Evolutionary conservation across 495 filamentous ascomycete species (phyloP), one percentile per base, ranked within the genome.

Genomic region (Neurospora intermedia): DNA sequence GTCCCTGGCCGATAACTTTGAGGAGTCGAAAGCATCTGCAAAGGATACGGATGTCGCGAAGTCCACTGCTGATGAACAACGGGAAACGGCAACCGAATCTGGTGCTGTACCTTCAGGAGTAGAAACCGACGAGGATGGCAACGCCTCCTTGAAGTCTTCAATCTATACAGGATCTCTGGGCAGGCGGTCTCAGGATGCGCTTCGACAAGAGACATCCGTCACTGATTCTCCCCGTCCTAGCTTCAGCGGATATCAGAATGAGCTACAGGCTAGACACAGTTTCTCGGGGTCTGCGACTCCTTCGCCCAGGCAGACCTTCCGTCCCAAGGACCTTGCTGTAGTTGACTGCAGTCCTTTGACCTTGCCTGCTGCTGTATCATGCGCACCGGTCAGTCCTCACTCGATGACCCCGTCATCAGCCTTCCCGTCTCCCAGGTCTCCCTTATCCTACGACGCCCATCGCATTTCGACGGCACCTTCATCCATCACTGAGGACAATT

Each of bases 401-500:
- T 86, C 84, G 46, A 82, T 82, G 75, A 85, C 82, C 69, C 84
- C 82, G 78, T 87, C 84, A 39, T 89, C 83, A 66, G 87, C 85
- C 43, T 85, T 84, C 78, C 89, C 83, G 73, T 90, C 80, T 76
- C 90, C 81, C 75, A 87, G 82, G 77, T 90, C 80, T 74, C 88
- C 80, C 48, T 87, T 91, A 78, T 91, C 91, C 7, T 90, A 91
- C 70, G 91, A 92, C 74, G 84, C 87, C 40, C 88, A 90, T 71
- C 87, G 89, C n/a, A 86, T 92, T 43, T 91, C 89, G 23, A 93
- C 91, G 4, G 88, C 91, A 10, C 86, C 87, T 27, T 93, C 91
- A 3, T 93, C 91, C 2, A 85, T 90, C 75, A 89, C 87, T 4
- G 91, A 94, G 72, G 89, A 90, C 46, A 88, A 88, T 78, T 84